Evolutionary conservation across 2,329 filamentous ascomycete genomes (phyloP), one percentile per base, ranked within the genome.

Genomic region (Pseudofabraea citricarpa): DNA sequence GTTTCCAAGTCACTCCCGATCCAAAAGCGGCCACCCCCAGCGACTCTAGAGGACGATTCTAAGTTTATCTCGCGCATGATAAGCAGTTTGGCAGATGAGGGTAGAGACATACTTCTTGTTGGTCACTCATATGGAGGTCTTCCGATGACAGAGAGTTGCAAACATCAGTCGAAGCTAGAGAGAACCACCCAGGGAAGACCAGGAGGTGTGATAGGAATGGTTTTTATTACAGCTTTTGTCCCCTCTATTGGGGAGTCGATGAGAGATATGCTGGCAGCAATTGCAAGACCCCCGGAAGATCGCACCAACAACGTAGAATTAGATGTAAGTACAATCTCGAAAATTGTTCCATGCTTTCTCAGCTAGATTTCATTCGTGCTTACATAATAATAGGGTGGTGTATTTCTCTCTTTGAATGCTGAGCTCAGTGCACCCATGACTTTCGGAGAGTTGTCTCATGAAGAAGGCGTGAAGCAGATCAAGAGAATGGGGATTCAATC

Each of bases 111-210:
- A 8, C 40, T 67, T 2, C 50, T 67, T 5, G 40, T 65, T n/a
- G 52, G 58, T 9, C 65, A 69, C 36, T 64, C 60, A 20, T 68
- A 65, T 55, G 57, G 61, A 8, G 65, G 63, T 10, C 53, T 62
- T 0, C 47, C 64, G 1, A 56, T 51, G 3, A 55, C 59, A 4
- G 57, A 64, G 41, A 59, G 56, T 9, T 47, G 62, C 2, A 54
- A 55, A 8, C 64, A 62, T 0, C 49, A 63, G 4, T 49, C 59
- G 10, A 64, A 65, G 43, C 44, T 51, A 35, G 57, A 64, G 33
- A 52, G 66, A 15, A 50, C 56, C 40, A 46, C 49, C 12, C 43
- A 53, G 12, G 66, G 64, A 0, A 58, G 64, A 45, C 59, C 55
- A 41, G 67, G 66, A 1, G 67, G 67, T 0, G 51, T 70, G 2